These are phyloP conservation scores for Fusarium lateritium DNA, from an alignment of 2,329 filamentous ascomycete genomes.

Conservation along the genomic window DNA sequence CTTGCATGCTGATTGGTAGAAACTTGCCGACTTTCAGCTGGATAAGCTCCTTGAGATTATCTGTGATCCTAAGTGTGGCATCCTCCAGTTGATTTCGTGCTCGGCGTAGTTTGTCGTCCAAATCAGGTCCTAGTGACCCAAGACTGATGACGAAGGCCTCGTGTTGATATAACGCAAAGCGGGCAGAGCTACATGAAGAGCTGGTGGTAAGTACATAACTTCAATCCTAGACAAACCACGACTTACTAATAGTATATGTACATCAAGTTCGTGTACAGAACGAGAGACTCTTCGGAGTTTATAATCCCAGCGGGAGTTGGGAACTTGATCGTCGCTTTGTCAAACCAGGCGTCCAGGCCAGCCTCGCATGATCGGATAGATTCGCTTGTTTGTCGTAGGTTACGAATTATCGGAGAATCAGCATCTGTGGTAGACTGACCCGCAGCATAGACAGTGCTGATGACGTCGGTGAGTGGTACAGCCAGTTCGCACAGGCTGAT, in stretches of 20 bases:
- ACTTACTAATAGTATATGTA: slow-evolving; percentile 39
- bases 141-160: slow-evolving; percentile 25
- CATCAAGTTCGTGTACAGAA: slow-evolving; percentile 28
- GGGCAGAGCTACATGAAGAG: slow-evolving; percentile 12
- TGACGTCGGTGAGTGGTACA: slow-evolving; percentile 30
- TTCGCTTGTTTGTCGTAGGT: not conserved
- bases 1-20: slow-evolving; percentile 36
- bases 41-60: slow-evolving; percentile 30
- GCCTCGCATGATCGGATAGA: slow-evolving; percentile 16
- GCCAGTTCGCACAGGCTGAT: slow-evolving; percentile 32
- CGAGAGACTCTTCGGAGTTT: slow-evolving; percentile 11
- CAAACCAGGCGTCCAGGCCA: slow-evolving; percentile 10
- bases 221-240: rapidly evolving
- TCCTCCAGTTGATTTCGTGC: slow-evolving; percentile 17
- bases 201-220: not conserved
- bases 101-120: not conserved
- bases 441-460: slow-evolving; percentile 26
- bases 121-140: not conserved
- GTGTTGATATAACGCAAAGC: slow-evolving; percentile 27
- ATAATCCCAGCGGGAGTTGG: slow-evolving; percentile 20
- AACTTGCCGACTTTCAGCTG: slow-evolving; percentile 24
- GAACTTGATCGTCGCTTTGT: slow-evolving; percentile 11
- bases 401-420: not conserved
- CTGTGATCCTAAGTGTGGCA: slow-evolving; percentile 16
- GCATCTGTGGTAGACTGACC: not conserved